Percentiles rank a stretch among this genome's conserved stretches.
Evolutionary conservation across 2,329 filamentous ascomycete genomes (phyloP).

Genomic region (Colletotrichum cordylinicola): DNA sequence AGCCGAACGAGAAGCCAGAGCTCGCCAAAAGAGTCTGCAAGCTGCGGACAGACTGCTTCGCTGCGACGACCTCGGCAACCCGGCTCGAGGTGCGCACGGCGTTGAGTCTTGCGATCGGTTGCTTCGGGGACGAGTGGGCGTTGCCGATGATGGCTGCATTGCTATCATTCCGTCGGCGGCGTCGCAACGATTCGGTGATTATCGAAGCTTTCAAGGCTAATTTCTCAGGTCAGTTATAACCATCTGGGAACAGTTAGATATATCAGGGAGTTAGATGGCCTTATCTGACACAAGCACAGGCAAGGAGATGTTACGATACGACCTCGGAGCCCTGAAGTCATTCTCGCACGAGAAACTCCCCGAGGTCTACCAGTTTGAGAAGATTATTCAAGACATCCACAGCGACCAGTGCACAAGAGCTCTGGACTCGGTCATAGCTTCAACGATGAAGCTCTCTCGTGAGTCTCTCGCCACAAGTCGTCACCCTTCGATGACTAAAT

Average conservation of each 20-base stretch:
- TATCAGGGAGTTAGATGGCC: not conserved
- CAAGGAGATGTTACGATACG: not conserved
- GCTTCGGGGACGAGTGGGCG: not conserved
- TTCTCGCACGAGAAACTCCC: not conserved
- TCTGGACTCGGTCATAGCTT: not conserved
- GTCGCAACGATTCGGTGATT: not conserved
- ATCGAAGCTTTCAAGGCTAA: not conserved
- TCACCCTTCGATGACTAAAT: accelerated
- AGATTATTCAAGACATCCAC: not conserved
- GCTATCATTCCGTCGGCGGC: not conserved
- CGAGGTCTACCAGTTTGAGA: not conserved
- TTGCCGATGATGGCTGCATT: not conserved
- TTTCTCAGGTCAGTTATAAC: not conserved
- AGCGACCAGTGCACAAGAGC: not conserved
- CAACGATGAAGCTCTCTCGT: not conserved
- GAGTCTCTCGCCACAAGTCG: not conserved
- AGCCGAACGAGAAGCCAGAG: not conserved
- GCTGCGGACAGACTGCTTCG: not conserved
- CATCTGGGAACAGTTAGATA: accelerated
- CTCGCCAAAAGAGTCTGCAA: not conserved
- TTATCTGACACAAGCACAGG: not conserved
- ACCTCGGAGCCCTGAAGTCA: not conserved
- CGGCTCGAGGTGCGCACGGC: not conserved
- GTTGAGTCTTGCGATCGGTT: not conserved
- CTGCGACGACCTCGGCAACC: not conserved